Base-by-base conservation (phyloP, 2,329 filamentous ascomycete genomes). In the Colletotrichum liaoningense region DNA sequence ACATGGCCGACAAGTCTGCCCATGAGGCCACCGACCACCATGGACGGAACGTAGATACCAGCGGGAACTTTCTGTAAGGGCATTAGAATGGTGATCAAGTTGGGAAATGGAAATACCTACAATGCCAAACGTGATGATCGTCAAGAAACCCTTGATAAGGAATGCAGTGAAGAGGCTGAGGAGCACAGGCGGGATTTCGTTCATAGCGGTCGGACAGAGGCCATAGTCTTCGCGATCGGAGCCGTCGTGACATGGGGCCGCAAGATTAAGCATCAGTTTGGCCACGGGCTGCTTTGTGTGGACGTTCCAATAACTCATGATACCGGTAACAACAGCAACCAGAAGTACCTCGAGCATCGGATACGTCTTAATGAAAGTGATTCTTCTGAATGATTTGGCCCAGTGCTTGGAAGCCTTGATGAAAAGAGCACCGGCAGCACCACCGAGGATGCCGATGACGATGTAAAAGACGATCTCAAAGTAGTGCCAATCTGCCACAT, bases 21-120 rank as follows among this genome's bases (percentile, higher is more conserved):
- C 86, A 98, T 92, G 22, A 99, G 86, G 79, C 97, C 97, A 76
- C 97, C 97, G 22, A 98, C 95, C 33, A 98, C 97, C 97, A 99
- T 99, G 78, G 96, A 98, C 3, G 97, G 97, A 1, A 99, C 95
- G 78, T 99, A 99, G 77, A 99, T 98, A 75, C 97, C 97, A 1
- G 96, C 95, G 11, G 97, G 97, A 0, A 98, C 92, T 87, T 98
- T 98, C 87, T 90, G 80, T 62, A 14, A 1, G 2, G 5, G 26
- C n/a, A 70, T 81, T 63, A 80, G 78, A 26, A 19, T 59, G 24
- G 49, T 54, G 6, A 9, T 16, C 3, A 42, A 12, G 26, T 24
- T 33, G 9, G 33, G 28, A 35, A 46, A 24, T 4, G 22, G 12
- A 19, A 8, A 24, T 42, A 87, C 89, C 82, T 83, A 90, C 89